Conservation (phyloP, 2,329 filamentous ascomycete genomes). For the Mycosphaerella arachidis region DNA sequence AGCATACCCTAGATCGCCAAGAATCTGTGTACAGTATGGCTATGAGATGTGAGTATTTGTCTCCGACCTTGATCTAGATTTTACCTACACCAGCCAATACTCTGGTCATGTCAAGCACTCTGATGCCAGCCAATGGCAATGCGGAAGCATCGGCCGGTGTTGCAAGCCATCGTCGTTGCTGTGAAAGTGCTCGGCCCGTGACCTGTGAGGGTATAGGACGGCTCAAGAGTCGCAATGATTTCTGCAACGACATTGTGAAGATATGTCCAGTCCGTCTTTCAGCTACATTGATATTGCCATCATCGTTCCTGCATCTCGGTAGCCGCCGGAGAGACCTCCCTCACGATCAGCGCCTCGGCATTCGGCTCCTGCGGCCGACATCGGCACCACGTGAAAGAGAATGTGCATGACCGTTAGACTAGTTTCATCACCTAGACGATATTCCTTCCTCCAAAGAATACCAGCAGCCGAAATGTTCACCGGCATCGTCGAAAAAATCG, state of each 20-base stretch:
- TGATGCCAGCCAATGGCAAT: slow-evolving; percentile 75
- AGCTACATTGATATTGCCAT: neutral
- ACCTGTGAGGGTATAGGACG: slow-evolving; percentile 6
- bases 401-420: slow-evolving; percentile 2
- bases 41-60: slow-evolving; percentile 38
- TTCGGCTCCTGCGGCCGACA: neutral
- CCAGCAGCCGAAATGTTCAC: slow-evolving; percentile 70
- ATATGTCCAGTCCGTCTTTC: neutral
- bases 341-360: neutral
- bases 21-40: slow-evolving; percentile 96
- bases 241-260: slow-evolving; percentile 19
- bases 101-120: slow-evolving; percentile 93
- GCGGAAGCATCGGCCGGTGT: slow-evolving; percentile 44
- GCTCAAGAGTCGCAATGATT: slow-evolving; percentile 17
- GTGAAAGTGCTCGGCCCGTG: slow-evolving; percentile 10
- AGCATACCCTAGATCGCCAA: slow-evolving; percentile 87
- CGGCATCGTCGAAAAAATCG: slow-evolving; percentile 86
- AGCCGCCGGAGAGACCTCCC: neutral
- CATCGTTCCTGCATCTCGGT: neutral
- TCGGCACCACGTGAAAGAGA: neutral
- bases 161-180: slow-evolving; percentile 37
- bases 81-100: slow-evolving; percentile 77
- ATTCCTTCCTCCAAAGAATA: neutral
- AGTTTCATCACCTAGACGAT: neutral
- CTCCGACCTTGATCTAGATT: neutral